Evolutionary conservation across 352 stramenopile species (phyloP), one percentile per base, ranked within the genome.

Genomic region (Phytopythium aichiense): DNA sequence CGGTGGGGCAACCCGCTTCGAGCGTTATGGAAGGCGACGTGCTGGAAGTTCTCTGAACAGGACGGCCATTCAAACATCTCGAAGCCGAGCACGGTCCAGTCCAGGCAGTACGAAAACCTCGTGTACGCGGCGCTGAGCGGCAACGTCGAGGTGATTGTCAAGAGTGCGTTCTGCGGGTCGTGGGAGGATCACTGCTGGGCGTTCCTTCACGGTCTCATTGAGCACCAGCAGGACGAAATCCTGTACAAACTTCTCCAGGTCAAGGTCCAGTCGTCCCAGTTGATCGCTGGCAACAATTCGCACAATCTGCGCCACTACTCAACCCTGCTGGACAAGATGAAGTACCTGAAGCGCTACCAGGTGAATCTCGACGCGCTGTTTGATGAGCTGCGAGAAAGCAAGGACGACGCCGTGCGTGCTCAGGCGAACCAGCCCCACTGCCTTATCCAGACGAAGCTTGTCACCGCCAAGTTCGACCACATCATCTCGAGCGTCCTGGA

Each of bases 181-280:
- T 95, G 87, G 87, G 87, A 95, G 57, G 83, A 95, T 52, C 87
- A 95, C 58, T 90, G 84, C 60, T 95, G 87, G 87, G 84, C 83
- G 22, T 88, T 88, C 59, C 60, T 94, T 8, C 72, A 87, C 23
- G 83, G 74, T 6, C 86, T 90, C 38, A 85, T 72, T 2, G 83
- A 91, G 38, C 73, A 85, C 20, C 71, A 92, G 61, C 63, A 89
- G n/a, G 87, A 95, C 50, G 81, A 90, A 37, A 72, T 79, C 4
- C 54, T 94, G 25, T 73, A 78, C 58, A 86, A 87, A 40, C 63
- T 94, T 31, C 66, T 92, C 2, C 79, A 89, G 63, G 71, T 92
- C 28, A 95, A 95, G 68, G 45, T 73, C 2, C 78, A 92, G 57
- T 90, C 83, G 9, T 90, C 86, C 2, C 72, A 87, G 61, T 68